Evolutionary conservation across 768 basidiomycete species (phyloP).

Genomic region (Terana coerulea): DNA sequence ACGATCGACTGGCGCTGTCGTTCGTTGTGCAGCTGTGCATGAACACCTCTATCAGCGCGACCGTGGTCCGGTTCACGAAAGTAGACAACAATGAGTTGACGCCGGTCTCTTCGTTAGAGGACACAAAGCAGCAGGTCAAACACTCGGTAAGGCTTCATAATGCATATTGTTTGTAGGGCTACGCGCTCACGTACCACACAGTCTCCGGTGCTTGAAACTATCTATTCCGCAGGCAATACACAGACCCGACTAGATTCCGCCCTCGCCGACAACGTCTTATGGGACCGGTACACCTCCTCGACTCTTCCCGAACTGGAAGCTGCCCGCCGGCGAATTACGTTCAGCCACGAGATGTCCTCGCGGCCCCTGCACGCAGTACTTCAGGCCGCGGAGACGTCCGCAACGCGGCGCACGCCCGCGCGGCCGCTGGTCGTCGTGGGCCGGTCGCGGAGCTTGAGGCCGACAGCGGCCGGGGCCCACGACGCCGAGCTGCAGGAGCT

Average conservation of each 20-base stretch:
- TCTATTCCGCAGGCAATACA: conserved; percentile 64
- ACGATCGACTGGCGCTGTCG: conserved; percentile 81
- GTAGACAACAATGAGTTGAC: conserved; percentile 29
- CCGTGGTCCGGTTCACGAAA: conserved; percentile 62
- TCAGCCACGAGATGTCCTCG: conserved; percentile 46
- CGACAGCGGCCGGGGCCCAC: conserved; percentile 58
- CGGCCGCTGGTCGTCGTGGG: conserved; percentile 66
- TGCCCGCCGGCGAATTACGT: conserved; percentile 64
- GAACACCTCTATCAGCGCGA: conserved; percentile 62
- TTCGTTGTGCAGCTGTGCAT: conserved; percentile 81
- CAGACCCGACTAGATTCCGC: conserved; percentile 69
- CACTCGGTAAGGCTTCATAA: neutral
- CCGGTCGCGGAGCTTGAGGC: conserved; percentile 69
- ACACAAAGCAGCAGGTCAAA: conserved; percentile 16
- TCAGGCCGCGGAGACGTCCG: conserved; percentile 34
- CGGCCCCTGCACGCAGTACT: conserved; percentile 55
- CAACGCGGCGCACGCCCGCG: conserved; percentile 31
- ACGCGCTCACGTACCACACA: conserved; percentile 24
- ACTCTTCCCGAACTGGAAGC: conserved; percentile 17
- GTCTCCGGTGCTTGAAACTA: conserved; percentile 61
- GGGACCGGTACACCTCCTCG: conserved; percentile 12
- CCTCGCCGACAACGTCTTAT: conserved; percentile 34
- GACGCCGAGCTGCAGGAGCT: conserved; percentile 56
- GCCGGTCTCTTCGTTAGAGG: conserved; percentile 27
- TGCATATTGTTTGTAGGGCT: neutral